Percentiles rank a stretch among this genome's conserved stretches.
These are phyloP conservation scores for Nitzschia sp. DNA, from an alignment of 108 stramenopile species.

Conservation along the genomic window DNA sequence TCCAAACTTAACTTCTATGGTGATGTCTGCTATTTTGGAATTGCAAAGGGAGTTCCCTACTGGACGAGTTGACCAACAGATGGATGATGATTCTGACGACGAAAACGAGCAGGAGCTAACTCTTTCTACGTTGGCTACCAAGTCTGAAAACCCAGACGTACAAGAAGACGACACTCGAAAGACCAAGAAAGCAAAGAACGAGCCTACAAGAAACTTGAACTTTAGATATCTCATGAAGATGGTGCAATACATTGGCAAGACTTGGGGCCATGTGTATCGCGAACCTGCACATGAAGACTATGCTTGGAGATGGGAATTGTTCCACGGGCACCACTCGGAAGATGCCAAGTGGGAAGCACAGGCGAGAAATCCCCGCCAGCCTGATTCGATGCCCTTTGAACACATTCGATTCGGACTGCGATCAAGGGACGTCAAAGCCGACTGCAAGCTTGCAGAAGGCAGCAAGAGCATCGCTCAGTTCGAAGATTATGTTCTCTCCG, in stretches of 20 bases:
- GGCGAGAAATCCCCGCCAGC: constrained; percentile 60
- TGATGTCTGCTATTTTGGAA: constrained; percentile 60
- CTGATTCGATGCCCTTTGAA: constrained; percentile 62
- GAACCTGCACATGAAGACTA: constrained; percentile 73
- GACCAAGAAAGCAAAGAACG: constrained; percentile 24
- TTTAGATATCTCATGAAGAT: constrained; percentile 53
- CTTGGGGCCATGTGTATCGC: constrained; percentile 73
- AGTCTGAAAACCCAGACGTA: background rate
- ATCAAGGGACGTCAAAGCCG: constrained; percentile 1
- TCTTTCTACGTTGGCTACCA: constrained; percentile 37
- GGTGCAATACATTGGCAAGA: constrained; percentile 59
- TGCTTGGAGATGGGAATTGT: constrained; percentile 78
- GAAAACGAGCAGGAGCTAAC: constrained; percentile 61
- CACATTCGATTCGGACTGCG: constrained; percentile 28
- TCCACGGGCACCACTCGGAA: constrained; percentile 44
- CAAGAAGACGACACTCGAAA: background rate
- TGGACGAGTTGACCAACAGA: constrained; percentile 16
- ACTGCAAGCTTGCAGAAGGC: background rate
- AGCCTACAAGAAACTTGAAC: constrained; percentile 28
- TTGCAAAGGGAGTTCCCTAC: constrained; percentile 33
- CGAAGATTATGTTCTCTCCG: constrained; percentile 11
- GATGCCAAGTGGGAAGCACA: constrained; percentile 41
- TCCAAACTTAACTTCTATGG: constrained; percentile 63
- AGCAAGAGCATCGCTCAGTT: constrained; percentile 15
- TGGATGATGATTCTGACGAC: constrained; percentile 48